A percentile compares a stretch with the other conserved stretches of the same genome.
Evolutionary conservation across 352 stramenopile genomes (phyloP).

Genomic region (Phytopythium kandeliae): DNA sequence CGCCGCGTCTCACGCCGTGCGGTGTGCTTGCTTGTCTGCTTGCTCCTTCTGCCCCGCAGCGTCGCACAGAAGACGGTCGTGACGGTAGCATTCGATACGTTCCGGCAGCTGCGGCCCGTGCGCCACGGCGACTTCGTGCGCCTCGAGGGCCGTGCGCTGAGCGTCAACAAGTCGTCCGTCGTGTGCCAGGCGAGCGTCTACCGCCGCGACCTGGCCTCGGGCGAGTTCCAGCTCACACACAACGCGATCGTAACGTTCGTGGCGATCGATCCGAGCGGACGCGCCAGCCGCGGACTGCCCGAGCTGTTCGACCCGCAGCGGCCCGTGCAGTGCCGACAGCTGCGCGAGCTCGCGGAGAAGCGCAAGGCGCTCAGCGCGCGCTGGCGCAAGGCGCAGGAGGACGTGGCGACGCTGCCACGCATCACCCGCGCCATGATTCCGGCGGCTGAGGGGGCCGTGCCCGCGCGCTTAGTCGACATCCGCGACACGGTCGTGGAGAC

Average conservation of each 20-base stretch:
- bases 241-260: constrained; percentile 31
- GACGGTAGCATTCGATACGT: constrained; percentile 43
- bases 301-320: constrained; percentile 18
- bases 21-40: no score
- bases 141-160: constrained; percentile 41
- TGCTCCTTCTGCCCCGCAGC: constrained; percentile 5
- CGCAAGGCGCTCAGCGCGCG: constrained; percentile 20
- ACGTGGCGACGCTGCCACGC: constrained; percentile 13
- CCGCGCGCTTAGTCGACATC: constrained; percentile 10
- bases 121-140: constrained; percentile 36
- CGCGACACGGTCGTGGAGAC: constrained; percentile 37
- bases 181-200: constrained; percentile 14
- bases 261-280: constrained; percentile 19
- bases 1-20: not conserved
- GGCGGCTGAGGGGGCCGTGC: not conserved
- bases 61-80: constrained; percentile 25
- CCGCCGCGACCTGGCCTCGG: constrained; percentile 16
- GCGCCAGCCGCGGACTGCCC: constrained; percentile 13
- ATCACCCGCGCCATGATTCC: constrained; percentile 12
- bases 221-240: constrained; percentile 26
- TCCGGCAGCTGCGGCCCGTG: constrained; percentile 28
- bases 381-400: constrained; percentile 22
- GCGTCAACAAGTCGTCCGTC: constrained; percentile 26
- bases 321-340: constrained; percentile 12
- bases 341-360: constrained; percentile 16